phyloP scores from a whole-genome alignment of 371 early-diverging fungal genomes.

The Coemansia sp. region DNA sequence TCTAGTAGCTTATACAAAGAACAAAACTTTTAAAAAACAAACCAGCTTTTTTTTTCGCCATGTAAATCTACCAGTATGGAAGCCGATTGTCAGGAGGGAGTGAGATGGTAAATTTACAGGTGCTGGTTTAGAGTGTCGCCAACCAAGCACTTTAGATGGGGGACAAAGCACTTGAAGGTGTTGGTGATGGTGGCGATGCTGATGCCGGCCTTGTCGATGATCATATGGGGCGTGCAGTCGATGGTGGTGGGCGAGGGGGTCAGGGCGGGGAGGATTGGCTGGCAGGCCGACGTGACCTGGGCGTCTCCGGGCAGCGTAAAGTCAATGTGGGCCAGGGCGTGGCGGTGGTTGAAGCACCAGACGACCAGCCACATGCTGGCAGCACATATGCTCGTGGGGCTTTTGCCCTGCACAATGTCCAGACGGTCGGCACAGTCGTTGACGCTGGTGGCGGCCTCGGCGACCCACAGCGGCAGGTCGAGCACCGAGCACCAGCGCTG shows the following conservation, averaged over 20 bases:
- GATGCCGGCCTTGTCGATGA: slow-evolving; percentile 55
- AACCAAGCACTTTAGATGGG: slow-evolving; percentile 48
- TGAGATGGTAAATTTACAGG: not conserved
- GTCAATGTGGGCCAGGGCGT: not conserved
- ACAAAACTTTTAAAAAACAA: too few species aligned
- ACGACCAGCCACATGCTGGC: slow-evolving; percentile 59
- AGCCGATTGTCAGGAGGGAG: too few species aligned
- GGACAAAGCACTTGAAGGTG: slow-evolving; percentile 54
- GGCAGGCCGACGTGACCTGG: slow-evolving; percentile 38
- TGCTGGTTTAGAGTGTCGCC: slow-evolving; percentile 20
- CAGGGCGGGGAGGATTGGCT: slow-evolving; percentile 40
- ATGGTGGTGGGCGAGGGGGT: not conserved
- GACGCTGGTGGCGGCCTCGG: slow-evolving; percentile 52
- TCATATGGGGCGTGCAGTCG: slow-evolving; percentile 47
- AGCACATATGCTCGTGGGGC: slow-evolving; percentile 61
- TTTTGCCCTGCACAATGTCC: slow-evolving; percentile 59
- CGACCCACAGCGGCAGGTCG: slow-evolving; percentile 52
- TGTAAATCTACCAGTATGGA: too few species aligned
- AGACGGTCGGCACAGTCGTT: slow-evolving; percentile 55
- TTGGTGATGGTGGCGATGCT: slow-evolving; percentile 58
- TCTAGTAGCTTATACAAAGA: too few species aligned
- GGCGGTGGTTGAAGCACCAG: slow-evolving; percentile 54
- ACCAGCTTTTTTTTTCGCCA: too few species aligned
- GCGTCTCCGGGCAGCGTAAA: slow-evolving; percentile 36
- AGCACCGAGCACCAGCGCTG: slow-evolving; percentile 58